These are phyloP conservation scores for Eremochloa ophiuroides DNA, from an alignment of 176 grass and related monocot genomes.

Conservation along the genomic window DNA sequence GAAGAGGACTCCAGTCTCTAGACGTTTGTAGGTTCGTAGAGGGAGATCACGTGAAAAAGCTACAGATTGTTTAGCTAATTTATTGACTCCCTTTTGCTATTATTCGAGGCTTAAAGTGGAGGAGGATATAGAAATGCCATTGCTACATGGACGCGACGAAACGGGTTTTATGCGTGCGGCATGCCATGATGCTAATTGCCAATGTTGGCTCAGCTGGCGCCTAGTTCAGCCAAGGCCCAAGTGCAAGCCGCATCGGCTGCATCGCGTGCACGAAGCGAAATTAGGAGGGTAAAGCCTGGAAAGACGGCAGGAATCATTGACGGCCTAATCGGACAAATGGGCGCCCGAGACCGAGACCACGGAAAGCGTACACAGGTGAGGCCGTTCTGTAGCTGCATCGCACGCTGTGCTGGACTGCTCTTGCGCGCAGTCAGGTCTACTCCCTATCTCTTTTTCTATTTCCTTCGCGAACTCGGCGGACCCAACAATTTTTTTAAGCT, in stretches of 20 bases:
- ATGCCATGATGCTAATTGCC: background rate
- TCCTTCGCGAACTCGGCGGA: background rate
- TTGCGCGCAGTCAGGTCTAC: background rate
- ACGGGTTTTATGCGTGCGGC: background rate
- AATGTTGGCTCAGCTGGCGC: background rate
- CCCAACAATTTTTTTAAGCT: too few relatives aligned
- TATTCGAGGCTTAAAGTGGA: conserved; percentile 1
- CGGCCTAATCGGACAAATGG: conserved; percentile 32
- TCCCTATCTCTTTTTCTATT: background rate
- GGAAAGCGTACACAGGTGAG: conserved; percentile 28
- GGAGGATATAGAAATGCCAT: conserved; percentile 7
- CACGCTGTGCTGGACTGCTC: conserved; percentile 7
- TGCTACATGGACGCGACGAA: background rate
- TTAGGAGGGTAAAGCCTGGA: conserved; percentile 18
- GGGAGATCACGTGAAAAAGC: conserved; percentile 21
- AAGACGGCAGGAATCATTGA: conserved; percentile 57
- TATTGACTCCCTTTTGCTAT: background rate
- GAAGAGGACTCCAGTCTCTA: background rate
- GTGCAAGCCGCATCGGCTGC: background rate
- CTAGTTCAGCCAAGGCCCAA: too few relatives aligned
- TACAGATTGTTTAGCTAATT: background rate
- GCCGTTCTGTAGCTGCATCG: conserved; percentile 24
- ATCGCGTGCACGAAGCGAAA: background rate
- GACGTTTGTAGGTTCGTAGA: background rate
- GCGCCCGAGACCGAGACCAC: conserved; percentile 15